Percentiles rank a stretch among this genome's conserved stretches.
These are phyloP conservation scores for Fulvia fulva DNA, from an alignment of 2,329 filamentous ascomycete species.

Conservation along the genomic window DNA sequence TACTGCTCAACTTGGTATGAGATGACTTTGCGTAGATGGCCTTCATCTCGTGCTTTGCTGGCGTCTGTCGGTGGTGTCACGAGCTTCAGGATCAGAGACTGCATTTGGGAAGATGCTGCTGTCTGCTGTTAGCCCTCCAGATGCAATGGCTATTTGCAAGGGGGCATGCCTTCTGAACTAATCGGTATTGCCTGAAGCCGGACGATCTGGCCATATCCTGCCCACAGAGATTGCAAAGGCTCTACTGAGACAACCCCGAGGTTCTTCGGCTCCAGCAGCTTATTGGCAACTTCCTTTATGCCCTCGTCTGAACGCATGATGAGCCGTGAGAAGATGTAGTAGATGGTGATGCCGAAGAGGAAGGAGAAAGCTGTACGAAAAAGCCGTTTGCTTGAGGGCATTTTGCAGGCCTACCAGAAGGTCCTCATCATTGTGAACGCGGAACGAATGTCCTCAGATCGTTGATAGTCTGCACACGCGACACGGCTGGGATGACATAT, in stretches of 20 bases:
- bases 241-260: slow-evolving; percentile 4
- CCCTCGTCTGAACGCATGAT: background rate
- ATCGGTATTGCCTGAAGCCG: slow-evolving; percentile 44
- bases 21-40: slow-evolving; percentile 61
- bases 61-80: slow-evolving; percentile 50
- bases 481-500: too few species aligned
- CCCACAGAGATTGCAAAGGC: slow-evolving; percentile 44
- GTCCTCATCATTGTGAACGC: background rate
- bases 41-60: slow-evolving; percentile 48
- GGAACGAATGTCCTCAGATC: background rate
- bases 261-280: background rate
- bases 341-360: background rate
- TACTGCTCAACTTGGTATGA: slow-evolving; percentile 65
- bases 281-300: background rate
- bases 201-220: slow-evolving; percentile 53
- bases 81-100: slow-evolving; percentile 54
- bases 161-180: slow-evolving; percentile 14
- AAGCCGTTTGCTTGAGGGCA: background rate
- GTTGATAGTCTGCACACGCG: too few species aligned
- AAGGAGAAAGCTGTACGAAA: background rate
- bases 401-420: background rate
- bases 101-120: background rate
- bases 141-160: too few species aligned
- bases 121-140: background rate
- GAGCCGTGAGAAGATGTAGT: background rate